Percentiles rank a stretch among this genome's conserved stretches.
phyloP scores from a whole-genome alignment of 306 rosid genomes.

The Ormosia semicastrata region DNA sequence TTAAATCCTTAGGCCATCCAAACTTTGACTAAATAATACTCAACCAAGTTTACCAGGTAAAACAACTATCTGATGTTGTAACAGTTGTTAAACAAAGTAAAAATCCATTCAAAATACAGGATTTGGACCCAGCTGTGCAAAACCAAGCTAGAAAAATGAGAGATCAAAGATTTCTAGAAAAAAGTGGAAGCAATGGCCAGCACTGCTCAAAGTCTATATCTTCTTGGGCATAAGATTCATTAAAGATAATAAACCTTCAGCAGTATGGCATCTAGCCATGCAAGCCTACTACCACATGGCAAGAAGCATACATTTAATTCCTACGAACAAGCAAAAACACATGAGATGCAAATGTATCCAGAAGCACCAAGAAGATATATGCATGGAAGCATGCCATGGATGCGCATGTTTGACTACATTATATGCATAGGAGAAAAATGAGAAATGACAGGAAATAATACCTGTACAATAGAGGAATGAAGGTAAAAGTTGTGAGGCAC shows the following conservation, averaged over 20 bases:
- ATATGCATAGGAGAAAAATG: neutral
- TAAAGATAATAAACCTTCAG: neutral
- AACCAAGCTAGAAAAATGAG: slow-evolving; percentile 2
- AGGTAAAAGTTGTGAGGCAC: slow-evolving; percentile 96
- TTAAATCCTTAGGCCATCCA: neutral
- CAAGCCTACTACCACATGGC: neutral
- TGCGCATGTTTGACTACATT: neutral
- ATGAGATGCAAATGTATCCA: neutral
- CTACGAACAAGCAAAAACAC: slow-evolving; percentile 1
- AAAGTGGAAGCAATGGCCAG: neutral
- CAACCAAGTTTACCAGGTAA: neutral
- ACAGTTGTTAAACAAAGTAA: neutral
- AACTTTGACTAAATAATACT: neutral
- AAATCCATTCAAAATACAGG: neutral
- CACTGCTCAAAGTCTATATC: neutral
- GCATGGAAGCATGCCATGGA: neutral
- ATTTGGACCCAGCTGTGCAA: neutral
- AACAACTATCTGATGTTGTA: neutral
- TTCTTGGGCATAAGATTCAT: neutral
- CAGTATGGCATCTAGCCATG: neutral
- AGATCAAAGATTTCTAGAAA: neutral
- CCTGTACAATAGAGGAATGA: slow-evolving; percentile 94
- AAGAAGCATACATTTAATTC: neutral
- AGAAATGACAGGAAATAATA: slow-evolving; percentile 36
- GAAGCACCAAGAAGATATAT: neutral